Conservation (phyloP, 306 rosid genomes). For the Acacia confusa region DNA sequence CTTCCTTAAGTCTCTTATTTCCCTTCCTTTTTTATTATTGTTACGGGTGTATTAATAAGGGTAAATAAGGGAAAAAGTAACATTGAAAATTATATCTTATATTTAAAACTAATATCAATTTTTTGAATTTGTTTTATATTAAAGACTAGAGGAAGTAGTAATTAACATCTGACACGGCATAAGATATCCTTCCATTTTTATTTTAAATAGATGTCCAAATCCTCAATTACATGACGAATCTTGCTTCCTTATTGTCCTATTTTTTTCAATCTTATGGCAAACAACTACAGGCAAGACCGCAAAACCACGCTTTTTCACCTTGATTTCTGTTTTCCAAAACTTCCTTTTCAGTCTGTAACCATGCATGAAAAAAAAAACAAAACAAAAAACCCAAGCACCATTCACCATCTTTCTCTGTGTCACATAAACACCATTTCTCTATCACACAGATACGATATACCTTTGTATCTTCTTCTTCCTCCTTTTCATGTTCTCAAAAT, state of each 20-base stretch:
- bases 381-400: background rate
- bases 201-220: background rate
- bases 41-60: too few relatives aligned
- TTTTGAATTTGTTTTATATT: too few relatives aligned
- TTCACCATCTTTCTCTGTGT: background rate
- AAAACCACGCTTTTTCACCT: too few relatives aligned
- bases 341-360: background rate
- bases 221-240: background rate
- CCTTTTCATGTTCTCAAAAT: background rate
- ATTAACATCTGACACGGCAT: too few relatives aligned
- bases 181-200: background rate
- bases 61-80: too few relatives aligned
- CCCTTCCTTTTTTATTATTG: too few relatives aligned
- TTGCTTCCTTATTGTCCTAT: background rate
- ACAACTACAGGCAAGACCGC: background rate
- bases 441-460: background rate
- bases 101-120: too few relatives aligned
- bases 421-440: background rate
- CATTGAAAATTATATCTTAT: too few relatives aligned
- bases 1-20: too few relatives aligned
- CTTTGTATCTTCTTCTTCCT: background rate
- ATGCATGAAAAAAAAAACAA: background rate
- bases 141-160: too few relatives aligned
- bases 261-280: background rate
- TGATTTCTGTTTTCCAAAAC: too few relatives aligned